Conservation (phyloP, 1,284 basidiomycete genomes). For the Thecaphora thlaspeos region DNA sequence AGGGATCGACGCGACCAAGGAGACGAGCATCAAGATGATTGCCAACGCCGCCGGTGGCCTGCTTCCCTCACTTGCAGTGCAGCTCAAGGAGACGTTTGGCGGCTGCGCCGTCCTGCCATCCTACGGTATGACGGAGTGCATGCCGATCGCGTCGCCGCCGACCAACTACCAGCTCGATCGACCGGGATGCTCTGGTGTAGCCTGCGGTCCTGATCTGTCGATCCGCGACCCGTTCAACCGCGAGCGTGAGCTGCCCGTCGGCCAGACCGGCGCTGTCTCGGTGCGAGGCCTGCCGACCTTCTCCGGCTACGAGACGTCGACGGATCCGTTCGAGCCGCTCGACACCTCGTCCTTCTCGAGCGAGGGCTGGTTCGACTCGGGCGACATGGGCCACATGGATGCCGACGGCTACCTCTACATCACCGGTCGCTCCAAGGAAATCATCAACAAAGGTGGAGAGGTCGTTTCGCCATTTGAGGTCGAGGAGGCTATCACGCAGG, state of each 20-base stretch:
- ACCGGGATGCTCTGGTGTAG: slow-evolving; percentile 55
- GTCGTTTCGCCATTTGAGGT: slow-evolving; percentile 58
- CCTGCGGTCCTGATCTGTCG: slow-evolving; percentile 55
- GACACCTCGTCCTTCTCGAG: slow-evolving; percentile 55
- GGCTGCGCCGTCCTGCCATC: slow-evolving; percentile 54
- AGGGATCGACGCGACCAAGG: slow-evolving; percentile 41
- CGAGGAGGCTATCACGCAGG: slow-evolving; percentile 56
- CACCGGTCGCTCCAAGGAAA: slow-evolving; percentile 57
- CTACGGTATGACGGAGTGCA: slow-evolving; percentile 58
- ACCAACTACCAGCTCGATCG: slow-evolving; percentile 56
- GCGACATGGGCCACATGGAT: slow-evolving; percentile 59
- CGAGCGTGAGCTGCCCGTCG: slow-evolving; percentile 50
- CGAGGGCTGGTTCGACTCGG: slow-evolving; percentile 57
- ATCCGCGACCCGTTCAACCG: slow-evolving; percentile 56
- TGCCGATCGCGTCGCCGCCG: slow-evolving; percentile 57
- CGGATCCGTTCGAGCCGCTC: slow-evolving; percentile 46
- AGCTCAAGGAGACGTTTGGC: slow-evolving; percentile 55
- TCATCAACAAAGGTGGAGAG: slow-evolving; percentile 59
- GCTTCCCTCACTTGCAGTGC: slow-evolving; percentile 53
- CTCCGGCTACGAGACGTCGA: slow-evolving; percentile 51
- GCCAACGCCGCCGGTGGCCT: slow-evolving; percentile 57
- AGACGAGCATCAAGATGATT: slow-evolving; percentile 55
- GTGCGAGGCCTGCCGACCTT: slow-evolving; percentile 56
- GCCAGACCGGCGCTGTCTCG: slow-evolving; percentile 55
- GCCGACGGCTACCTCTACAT: slow-evolving; percentile 57